Conservation (phyloP, 805 yeast species). For the Yarrowia osloensis region DNA sequence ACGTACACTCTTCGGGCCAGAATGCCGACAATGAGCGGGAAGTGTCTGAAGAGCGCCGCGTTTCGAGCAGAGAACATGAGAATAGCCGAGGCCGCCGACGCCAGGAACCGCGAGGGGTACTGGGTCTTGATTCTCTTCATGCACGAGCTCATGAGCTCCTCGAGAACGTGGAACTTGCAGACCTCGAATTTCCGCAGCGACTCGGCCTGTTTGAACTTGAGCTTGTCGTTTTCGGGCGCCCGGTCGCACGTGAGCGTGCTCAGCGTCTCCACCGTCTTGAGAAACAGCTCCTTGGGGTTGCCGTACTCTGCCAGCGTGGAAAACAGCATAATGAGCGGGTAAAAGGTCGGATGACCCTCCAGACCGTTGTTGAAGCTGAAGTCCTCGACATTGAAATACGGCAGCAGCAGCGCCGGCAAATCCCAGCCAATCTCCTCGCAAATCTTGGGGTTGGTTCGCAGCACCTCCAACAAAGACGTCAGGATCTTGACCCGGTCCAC, state of each 20-base stretch:
- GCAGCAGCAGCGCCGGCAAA: constrained; percentile 67
- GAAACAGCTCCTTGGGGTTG: constrained; percentile 76
- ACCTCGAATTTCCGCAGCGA: constrained; percentile 32
- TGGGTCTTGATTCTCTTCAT: constrained; percentile 63
- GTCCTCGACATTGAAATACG: constrained; percentile 48
- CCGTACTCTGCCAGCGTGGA: constrained; percentile 67
- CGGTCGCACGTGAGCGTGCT: constrained; percentile 41
- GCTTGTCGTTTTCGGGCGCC: constrained; percentile 20
- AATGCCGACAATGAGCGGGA: constrained; percentile 46
- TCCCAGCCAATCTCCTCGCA: constrained; percentile 81
- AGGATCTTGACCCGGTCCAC: constrained; percentile 57
- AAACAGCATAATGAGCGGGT: constrained; percentile 52
- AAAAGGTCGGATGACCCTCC: constrained; percentile 30
- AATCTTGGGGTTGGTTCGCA: constrained; percentile 40
- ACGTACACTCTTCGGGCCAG: constrained; percentile 60
- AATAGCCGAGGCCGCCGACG: constrained; percentile 64
- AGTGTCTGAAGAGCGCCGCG: constrained; percentile 40
- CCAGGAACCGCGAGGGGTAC: constrained; percentile 77
- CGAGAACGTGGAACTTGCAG: constrained; percentile 58
- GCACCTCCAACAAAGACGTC: constrained; percentile 47
- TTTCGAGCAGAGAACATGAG: constrained; percentile 54
- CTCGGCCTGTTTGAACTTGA: constrained; percentile 8
- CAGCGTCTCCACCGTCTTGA: constrained; percentile 69
- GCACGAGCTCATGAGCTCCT: constrained; percentile 64
- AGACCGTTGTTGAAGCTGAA: constrained; percentile 32